phyloP scores from a whole-genome alignment of 371 early-diverging fungal species.

The Choanephora cucurbitarum region DNA sequence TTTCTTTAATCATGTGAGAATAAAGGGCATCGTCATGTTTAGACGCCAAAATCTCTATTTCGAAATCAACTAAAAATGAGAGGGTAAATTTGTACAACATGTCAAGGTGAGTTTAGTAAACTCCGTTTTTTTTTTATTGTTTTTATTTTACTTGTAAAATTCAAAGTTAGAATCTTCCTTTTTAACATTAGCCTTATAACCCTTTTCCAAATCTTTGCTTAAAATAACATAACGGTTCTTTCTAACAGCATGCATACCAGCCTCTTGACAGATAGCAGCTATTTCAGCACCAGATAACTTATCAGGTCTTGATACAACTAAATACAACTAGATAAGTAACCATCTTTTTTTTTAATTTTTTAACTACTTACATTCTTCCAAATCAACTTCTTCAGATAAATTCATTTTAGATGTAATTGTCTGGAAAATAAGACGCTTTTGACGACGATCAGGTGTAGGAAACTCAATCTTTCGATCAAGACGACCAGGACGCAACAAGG shows the following conservation, averaged over 20 bases:
- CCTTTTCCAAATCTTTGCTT: conserved; percentile 98
- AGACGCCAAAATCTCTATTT: too few relatives aligned
- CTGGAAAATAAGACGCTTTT: conserved; percentile 98
- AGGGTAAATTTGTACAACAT: too few relatives aligned
- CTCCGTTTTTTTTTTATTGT: too few relatives aligned
- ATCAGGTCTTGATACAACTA: conserved; percentile 97
- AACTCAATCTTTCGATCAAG: conserved; percentile 99
- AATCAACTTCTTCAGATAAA: conserved; percentile 96
- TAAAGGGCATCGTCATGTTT: too few relatives aligned
- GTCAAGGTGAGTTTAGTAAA: too few relatives aligned
- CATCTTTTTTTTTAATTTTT: too few relatives aligned
- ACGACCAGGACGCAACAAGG: conserved; percentile 98
- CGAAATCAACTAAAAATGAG: too few relatives aligned
- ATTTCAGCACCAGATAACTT: conserved; percentile 99
- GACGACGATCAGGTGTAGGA: conserved; percentile 99
- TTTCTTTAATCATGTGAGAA: too few relatives aligned
- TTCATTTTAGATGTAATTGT: conserved; percentile 99
- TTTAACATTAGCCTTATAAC: conserved; percentile 96
- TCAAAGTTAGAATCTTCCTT: conserved; percentile 95
- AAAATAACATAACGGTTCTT: conserved; percentile 98
- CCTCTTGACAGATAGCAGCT: conserved; percentile 99
- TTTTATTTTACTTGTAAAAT: conserved; percentile 94
- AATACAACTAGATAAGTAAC: background rate
- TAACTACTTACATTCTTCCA: conserved; percentile 91
- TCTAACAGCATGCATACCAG: conserved; percentile 99